Conservation (phyloP, 176 grass and related monocot genomes). For the Hsuehochloa calcarea region DNA sequence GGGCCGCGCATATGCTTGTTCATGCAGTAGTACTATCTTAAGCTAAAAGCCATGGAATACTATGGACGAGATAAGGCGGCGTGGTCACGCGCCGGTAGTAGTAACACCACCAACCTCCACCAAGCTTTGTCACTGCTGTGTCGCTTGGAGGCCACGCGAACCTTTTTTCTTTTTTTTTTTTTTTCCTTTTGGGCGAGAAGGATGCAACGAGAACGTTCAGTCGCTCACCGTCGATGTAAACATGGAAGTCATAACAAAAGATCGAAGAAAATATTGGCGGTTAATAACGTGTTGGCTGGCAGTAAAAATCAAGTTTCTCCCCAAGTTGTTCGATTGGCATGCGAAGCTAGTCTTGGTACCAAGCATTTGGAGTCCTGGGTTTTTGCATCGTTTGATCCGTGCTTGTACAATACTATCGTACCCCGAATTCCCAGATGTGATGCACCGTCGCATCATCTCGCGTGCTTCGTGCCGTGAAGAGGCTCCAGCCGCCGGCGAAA, state of each 20-base stretch:
- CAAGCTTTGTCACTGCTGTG: not conserved
- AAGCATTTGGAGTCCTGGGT: not conserved
- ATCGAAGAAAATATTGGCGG: not conserved
- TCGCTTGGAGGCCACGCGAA: not conserved
- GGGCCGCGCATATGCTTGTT: not conserved
- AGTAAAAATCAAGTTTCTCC: not conserved
- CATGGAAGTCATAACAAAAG: not conserved
- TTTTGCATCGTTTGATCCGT: no score
- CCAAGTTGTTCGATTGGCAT: not conserved
- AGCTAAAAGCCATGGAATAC: not conserved
- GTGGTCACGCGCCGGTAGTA: not conserved
- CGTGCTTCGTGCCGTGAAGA: no score
- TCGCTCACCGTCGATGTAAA: not conserved
- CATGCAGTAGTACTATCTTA: not conserved
- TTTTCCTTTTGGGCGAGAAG: no score
- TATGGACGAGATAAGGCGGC: not conserved
- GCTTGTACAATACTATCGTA: no score
- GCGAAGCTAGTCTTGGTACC: not conserved
- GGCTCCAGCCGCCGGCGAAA: not conserved
- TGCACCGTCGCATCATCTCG: no score
- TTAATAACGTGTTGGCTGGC: not conserved
- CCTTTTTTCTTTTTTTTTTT: no score
- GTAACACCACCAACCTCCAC: slow-evolving; percentile 25
- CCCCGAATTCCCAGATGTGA: no score
- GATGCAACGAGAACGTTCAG: no score